These are phyloP conservation scores for Paraurostyla sp. DNA, from an alignment of 73 alveolate species.

Conservation along the genomic window DNA sequence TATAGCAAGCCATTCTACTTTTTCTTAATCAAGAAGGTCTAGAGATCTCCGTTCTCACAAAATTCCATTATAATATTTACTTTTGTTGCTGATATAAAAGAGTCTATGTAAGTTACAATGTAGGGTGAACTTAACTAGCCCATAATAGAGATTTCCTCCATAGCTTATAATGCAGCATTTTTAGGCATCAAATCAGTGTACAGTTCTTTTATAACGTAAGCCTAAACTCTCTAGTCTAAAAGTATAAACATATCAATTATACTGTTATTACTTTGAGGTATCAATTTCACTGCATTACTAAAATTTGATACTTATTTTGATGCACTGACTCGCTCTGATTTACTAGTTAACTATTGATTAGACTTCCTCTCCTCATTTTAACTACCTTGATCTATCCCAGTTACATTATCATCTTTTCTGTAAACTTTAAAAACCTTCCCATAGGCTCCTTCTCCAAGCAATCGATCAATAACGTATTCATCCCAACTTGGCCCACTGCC, in stretches of 20 bases:
- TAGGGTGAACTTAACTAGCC: slow-evolving; percentile 83
- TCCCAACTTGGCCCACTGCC: slow-evolving; percentile 71
- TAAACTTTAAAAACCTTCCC: slow-evolving; percentile 92
- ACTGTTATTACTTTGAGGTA: background rate
- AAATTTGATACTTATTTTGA: background rate
- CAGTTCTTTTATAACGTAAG: slow-evolving; percentile 83
- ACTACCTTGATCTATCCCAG: background rate
- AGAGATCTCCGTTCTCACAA: slow-evolving; percentile 94
- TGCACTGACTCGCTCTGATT: background rate
- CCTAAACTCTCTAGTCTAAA: background rate
- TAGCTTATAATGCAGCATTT: slow-evolving; percentile 84
- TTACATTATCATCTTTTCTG: slow-evolving; percentile 70
- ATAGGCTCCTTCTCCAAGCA: slow-evolving; percentile 91
- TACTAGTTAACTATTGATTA: background rate
- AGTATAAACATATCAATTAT: background rate
- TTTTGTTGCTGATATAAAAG: slow-evolving; percentile 81
- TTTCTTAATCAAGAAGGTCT: slow-evolving; percentile 73
- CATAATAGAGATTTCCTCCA: slow-evolving; percentile 91
- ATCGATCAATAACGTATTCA: slow-evolving; percentile 4
- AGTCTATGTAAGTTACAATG: slow-evolving; percentile 89
- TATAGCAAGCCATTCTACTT: slow-evolving; percentile 65
- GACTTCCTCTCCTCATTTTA: background rate
- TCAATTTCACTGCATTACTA: background rate
- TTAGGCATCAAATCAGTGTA: slow-evolving; percentile 83
- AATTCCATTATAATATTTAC: slow-evolving; percentile 92